Conservation (phyloP, 164 flowering plant species). For the Saururus chinensis region DNA sequence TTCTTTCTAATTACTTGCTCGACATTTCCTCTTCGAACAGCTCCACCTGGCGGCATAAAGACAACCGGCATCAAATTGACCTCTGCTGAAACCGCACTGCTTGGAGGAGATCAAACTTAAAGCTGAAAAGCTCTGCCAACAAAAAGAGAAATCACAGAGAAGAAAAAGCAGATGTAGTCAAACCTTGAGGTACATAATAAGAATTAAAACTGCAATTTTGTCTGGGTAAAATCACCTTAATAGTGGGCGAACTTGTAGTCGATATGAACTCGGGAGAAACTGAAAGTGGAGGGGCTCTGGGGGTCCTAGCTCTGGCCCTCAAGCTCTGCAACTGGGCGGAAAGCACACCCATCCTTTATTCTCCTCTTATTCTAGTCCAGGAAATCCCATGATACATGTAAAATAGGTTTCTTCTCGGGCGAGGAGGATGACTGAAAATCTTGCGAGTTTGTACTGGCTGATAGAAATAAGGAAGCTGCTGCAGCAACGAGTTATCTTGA, state of each 20-base stretch:
- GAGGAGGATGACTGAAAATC: too few species aligned
- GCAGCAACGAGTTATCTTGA: not conserved
- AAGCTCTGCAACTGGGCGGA: conserved; percentile 20
- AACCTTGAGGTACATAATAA: not conserved
- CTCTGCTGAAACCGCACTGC: conserved; percentile 23
- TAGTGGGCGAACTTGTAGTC: conserved; percentile 8
- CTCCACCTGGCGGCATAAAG: conserved; percentile 11
- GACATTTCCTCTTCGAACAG: conserved; percentile 5
- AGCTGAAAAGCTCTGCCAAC: conserved; percentile 18
- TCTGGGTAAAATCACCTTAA: conserved; percentile 16
- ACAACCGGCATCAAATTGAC: conserved; percentile 17
- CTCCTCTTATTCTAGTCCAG: not conserved
- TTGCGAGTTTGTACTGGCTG: too few species aligned
- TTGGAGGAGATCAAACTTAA: conserved; percentile 21
- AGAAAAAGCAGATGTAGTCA: not conserved
- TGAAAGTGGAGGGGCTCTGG: conserved; percentile 10
- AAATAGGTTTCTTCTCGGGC: too few species aligned
- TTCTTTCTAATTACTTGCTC: conserved; percentile 11
- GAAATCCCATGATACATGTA: too few species aligned
- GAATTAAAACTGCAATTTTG: not conserved
- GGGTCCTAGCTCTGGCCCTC: conserved; percentile 7
- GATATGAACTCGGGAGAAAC: conserved; percentile 14
- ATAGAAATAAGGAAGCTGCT: not conserved
- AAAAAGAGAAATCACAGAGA: not conserved
- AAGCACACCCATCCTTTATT: conserved; percentile 12